phyloP scores from a whole-genome alignment of 83 land plant genomes.

The Picea mariana region DNA sequence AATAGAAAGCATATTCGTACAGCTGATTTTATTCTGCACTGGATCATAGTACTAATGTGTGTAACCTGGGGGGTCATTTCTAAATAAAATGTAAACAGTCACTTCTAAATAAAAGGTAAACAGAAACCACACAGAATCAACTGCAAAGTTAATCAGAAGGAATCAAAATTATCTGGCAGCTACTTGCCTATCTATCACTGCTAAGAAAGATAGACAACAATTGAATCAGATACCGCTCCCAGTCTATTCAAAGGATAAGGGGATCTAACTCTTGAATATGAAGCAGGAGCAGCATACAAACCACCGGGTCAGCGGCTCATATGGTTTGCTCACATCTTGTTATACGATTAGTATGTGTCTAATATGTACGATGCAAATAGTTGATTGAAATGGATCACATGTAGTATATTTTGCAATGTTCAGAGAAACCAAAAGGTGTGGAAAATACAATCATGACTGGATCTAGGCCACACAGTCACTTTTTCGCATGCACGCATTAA shows the following conservation, averaged over 20 bases:
- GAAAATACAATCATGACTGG: background rate
- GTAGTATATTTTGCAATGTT: background rate
- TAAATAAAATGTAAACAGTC: background rate
- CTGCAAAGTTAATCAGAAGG: background rate
- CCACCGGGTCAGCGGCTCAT: background rate
- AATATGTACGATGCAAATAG: background rate
- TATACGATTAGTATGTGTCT: background rate
- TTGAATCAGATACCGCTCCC: background rate
- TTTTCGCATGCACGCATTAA: background rate
- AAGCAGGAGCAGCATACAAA: background rate
- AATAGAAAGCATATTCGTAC: background rate
- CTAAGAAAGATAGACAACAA: background rate
- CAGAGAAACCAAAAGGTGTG: too few relatives aligned
- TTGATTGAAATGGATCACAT: background rate
- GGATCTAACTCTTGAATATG: background rate
- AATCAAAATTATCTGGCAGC: background rate
- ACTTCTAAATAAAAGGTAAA: background rate
- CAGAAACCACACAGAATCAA: background rate
- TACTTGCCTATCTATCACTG: too few relatives aligned
- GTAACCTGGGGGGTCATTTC: background rate
- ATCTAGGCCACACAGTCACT: background rate
- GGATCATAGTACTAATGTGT: background rate
- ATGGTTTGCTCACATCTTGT: background rate
- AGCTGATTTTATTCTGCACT: background rate
- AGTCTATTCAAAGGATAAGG: background rate